Evolutionary conservation across 306 rosid genomes (phyloP).

Genomic region (Dryas octopetala): DNA sequence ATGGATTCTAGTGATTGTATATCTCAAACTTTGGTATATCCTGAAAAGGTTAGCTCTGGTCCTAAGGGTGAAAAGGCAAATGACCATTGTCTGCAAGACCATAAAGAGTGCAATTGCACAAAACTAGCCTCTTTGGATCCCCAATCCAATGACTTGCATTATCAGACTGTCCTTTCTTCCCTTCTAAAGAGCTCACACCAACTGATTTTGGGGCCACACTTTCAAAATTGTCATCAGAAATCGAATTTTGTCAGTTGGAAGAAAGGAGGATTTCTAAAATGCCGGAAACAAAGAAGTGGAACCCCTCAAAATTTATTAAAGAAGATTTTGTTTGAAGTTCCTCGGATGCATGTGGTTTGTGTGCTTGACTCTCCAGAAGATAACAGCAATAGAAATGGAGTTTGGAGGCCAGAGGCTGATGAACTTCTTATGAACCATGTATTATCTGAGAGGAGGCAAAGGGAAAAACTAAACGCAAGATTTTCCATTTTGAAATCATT

Average conservation of each 20-base stretch:
- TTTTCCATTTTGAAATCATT: slow-evolving; percentile 61
- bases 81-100: slow-evolving; percentile 28
- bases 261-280: slow-evolving; percentile 36
- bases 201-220: slow-evolving; percentile 39
- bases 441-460: slow-evolving; percentile 62
- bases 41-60: slow-evolving; percentile 42
- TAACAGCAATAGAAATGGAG: slow-evolving; percentile 48
- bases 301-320: slow-evolving; percentile 56
- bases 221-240: slow-evolving; percentile 40
- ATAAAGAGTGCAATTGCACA: slow-evolving; percentile 42
- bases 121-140: slow-evolving; percentile 44
- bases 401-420: slow-evolving; percentile 56
- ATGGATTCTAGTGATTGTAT: slow-evolving; percentile 77
- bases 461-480: slow-evolving; percentile 75
- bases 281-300: slow-evolving; percentile 39
- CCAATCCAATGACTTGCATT: slow-evolving; percentile 50
- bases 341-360: slow-evolving; percentile 57
- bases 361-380: slow-evolving; percentile 55
- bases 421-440: slow-evolving; percentile 64
- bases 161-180: slow-evolving; percentile 54
- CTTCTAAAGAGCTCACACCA: slow-evolving; percentile 57
- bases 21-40: slow-evolving; percentile 64
- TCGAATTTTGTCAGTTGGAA: slow-evolving; percentile 66
- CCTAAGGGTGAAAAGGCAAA: slow-evolving; percentile 28
- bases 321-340: slow-evolving; percentile 74